These are phyloP conservation scores for Kewa caespitosa DNA, from an alignment of 179 eudicot genomes.

Conservation along the genomic window DNA sequence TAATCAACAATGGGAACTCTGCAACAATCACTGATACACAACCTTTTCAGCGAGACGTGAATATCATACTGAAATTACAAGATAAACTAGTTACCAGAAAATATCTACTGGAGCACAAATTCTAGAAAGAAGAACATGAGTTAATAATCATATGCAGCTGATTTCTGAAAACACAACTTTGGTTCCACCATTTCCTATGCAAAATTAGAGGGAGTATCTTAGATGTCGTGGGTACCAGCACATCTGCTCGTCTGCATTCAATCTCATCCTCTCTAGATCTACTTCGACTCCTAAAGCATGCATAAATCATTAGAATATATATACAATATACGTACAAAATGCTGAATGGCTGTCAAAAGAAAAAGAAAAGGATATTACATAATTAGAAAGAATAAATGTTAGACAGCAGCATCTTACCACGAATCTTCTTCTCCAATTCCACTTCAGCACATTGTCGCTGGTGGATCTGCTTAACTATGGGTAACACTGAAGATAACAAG, in stretches of 20 bases:
- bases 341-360: too few relatives aligned
- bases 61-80: not conserved
- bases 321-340: not conserved
- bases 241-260: slow-evolving; percentile 97
- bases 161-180: not conserved
- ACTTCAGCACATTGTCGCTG: slow-evolving; percentile 83
- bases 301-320: slow-evolving; percentile 17
- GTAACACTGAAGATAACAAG: slow-evolving; percentile 85
- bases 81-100: slow-evolving; percentile 6
- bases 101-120: not conserved
- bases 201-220: slow-evolving; percentile 14
- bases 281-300: slow-evolving; percentile 63
- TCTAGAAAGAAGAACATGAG: not conserved
- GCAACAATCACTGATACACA: slow-evolving; percentile 75
- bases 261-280: slow-evolving; percentile 77
- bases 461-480: slow-evolving; percentile 74
- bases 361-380: too few relatives aligned
- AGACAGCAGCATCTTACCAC: slow-evolving; percentile 47
- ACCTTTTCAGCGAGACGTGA: slow-evolving; percentile 18
- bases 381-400: not conserved
- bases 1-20: slow-evolving; percentile 91
- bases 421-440: slow-evolving; percentile 77
- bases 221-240: slow-evolving; percentile 63
- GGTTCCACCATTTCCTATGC: slow-evolving; percentile 7
- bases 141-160: not conserved